Evolutionary conservation across 176 grass and related monocot genomes (phyloP).

Genomic region (Otatea glauca): DNA sequence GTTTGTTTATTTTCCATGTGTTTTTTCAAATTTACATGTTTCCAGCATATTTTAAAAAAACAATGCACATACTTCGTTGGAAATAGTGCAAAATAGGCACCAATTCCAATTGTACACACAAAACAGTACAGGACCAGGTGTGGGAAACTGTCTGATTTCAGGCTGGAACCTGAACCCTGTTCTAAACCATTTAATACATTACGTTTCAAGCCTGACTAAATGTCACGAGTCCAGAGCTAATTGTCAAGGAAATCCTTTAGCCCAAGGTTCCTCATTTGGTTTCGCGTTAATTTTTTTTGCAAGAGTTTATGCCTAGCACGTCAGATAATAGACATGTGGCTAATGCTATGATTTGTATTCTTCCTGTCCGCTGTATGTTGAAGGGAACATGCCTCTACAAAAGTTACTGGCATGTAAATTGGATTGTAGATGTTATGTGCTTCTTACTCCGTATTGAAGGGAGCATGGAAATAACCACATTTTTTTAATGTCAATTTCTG

Average conservation of each 20-base stretch:
- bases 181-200: conserved; percentile 15
- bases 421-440: conserved; percentile 4
- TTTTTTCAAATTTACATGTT: conserved; percentile 10
- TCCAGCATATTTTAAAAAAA: conserved; percentile 6
- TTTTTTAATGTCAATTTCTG: neutral
- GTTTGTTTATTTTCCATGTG: neutral
- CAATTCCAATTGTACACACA: neutral
- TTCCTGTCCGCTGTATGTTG: neutral
- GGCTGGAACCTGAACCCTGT: neutral
- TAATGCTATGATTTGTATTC: conserved; percentile 12
- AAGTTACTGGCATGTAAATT: conserved; percentile 29
- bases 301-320: neutral
- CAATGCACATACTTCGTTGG: neutral
- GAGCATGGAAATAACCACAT: conserved; percentile 4
- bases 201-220: conserved; percentile 10
- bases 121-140: neutral
- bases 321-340: neutral
- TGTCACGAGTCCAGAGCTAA: neutral
- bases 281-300: neutral
- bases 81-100: conserved; percentile 23
- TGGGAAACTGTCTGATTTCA: neutral
- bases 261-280: conserved; percentile 8
- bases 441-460: conserved; percentile 11
- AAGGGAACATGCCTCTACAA: neutral
- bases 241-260: neutral